These are phyloP conservation scores for Epichloe gansuensis DNA, from an alignment of 2,329 filamentous ascomycete species.

Conservation along the genomic window DNA sequence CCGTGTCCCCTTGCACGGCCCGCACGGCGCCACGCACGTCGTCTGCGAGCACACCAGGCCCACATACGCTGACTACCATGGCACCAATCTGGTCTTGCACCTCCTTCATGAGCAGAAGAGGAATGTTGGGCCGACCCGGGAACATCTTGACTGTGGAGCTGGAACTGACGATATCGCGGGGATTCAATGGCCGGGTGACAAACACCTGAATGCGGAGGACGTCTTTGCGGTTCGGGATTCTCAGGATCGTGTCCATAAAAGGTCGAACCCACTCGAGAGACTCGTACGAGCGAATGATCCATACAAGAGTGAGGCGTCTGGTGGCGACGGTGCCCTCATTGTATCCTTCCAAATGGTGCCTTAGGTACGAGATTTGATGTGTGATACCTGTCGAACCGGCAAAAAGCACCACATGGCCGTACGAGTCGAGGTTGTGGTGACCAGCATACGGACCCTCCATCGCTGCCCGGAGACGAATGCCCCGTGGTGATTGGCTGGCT, in stretches of 20 bases:
- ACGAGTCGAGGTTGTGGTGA: conserved; percentile 77
- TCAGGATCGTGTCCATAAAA: conserved; percentile 65
- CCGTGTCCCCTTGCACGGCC: conserved; percentile 45
- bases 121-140: conserved; percentile 74
- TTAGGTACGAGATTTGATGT: conserved; percentile 81
- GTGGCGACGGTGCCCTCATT: conserved; percentile 63
- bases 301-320: conserved; percentile 70
- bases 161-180: conserved; percentile 66
- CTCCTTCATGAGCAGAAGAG: conserved; percentile 68
- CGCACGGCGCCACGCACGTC: conserved; percentile 60
- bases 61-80: conserved; percentile 76
- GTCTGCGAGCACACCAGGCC: conserved; percentile 61
- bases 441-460: conserved; percentile 85
- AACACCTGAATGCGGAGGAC: conserved; percentile 80
- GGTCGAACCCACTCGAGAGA: conserved; percentile 87
- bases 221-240: conserved; percentile 68
- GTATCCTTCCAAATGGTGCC: conserved; percentile 59
- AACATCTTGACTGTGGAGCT: conserved; percentile 81
- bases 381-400: conserved; percentile 92
- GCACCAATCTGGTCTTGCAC: conserved; percentile 71
- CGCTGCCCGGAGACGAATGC: conserved; percentile 54
- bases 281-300: conserved; percentile 84
- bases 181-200: conserved; percentile 73
- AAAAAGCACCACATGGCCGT: conserved; percentile 82
- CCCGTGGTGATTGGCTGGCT: conserved; percentile 41